These are phyloP conservation scores for Yarrowia galli DNA, from an alignment of 1,139 yeast genomes.

Conservation along the genomic window DNA sequence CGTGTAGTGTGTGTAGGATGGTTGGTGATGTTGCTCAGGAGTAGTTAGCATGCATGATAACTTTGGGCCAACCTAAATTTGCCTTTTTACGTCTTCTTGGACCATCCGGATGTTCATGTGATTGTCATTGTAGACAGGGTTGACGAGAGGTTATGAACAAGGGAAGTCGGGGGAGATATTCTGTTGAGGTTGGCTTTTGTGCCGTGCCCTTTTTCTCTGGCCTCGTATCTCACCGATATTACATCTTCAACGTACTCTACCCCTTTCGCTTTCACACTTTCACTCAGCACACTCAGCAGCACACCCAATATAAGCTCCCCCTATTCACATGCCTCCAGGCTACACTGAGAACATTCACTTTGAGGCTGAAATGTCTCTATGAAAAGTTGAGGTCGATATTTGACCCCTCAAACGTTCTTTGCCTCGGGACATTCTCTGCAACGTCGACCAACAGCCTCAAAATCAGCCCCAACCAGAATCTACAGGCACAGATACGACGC, in stretches of 20 bases:
- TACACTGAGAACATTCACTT: no score
- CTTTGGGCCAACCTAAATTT: conserved; percentile 12
- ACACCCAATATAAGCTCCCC: conserved; percentile 10
- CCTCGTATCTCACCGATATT: no score
- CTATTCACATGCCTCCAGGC: conserved; percentile 22
- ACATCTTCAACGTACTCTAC: no score
- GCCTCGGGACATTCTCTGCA: background rate
- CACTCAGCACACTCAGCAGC: no score
- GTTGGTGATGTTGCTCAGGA: conserved; percentile 36
- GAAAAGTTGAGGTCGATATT: background rate
- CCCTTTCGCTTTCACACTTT: no score
- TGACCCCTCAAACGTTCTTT: background rate
- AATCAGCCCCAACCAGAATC: background rate
- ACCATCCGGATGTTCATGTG: background rate
- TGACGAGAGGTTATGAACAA: no score
- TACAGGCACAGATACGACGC: no score
- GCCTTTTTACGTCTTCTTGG: background rate
- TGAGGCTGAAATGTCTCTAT: background rate
- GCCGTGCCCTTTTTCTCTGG: background rate
- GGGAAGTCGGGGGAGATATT: background rate
- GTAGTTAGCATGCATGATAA: conserved; percentile 26
- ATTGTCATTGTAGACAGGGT: background rate
- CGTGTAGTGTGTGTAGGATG: background rate
- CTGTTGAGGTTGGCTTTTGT: background rate
- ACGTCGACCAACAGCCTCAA: background rate